A percentile compares a stretch with the other conserved stretches of the same genome.
These are phyloP conservation scores for Aegilops sharonensis DNA, from an alignment of 176 grass and related monocot species.

Conservation along the genomic window DNA sequence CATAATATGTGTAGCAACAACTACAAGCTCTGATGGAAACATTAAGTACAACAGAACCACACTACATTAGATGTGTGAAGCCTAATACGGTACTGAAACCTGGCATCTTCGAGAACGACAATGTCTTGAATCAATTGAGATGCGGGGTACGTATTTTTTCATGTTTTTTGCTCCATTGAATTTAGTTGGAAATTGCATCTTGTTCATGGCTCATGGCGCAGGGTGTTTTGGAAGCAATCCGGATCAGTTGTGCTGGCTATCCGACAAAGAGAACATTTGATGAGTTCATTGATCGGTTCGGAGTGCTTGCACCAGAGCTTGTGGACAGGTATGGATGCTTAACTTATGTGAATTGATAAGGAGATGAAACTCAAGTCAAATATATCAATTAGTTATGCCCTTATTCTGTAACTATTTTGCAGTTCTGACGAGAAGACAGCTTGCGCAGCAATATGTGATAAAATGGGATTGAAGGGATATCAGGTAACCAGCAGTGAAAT, in stretches of 20 bases:
- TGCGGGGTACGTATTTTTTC: slow-evolving; percentile 69
- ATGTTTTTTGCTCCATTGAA: not conserved
- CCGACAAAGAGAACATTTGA: slow-evolving; percentile 92
- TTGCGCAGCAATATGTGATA: slow-evolving; percentile 79
- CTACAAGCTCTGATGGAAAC: slow-evolving; percentile 97
- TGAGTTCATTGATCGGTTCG: slow-evolving; percentile 93
- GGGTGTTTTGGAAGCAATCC: slow-evolving; percentile 96
- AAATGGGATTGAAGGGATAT: slow-evolving; percentile 91
- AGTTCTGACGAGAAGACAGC: slow-evolving; percentile 80
- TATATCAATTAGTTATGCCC: slow-evolving; percentile 1
- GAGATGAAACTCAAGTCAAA: not conserved
- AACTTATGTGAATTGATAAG: slow-evolving; percentile 21
- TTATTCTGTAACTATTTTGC: slow-evolving; percentile 24
- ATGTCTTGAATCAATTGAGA: slow-evolving; percentile 90
- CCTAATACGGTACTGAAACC: slow-evolving; percentile 88
- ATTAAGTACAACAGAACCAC: slow-evolving; percentile 86
- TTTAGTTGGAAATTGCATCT: not conserved
- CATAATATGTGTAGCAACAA: slow-evolving; percentile 85
- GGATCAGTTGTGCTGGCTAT: slow-evolving; percentile 97
- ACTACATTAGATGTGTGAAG: slow-evolving; percentile 98
- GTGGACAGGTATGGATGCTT: slow-evolving; percentile 59
- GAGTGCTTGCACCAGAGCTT: slow-evolving; percentile 82
- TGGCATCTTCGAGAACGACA: slow-evolving; percentile 85
- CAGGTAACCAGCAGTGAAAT: slow-evolving; percentile 56
- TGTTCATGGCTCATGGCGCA: slow-evolving; percentile 27